Base-by-base conservation (phyloP, 164 flowering plant genomes). In the Echeveria elegans region DNA sequence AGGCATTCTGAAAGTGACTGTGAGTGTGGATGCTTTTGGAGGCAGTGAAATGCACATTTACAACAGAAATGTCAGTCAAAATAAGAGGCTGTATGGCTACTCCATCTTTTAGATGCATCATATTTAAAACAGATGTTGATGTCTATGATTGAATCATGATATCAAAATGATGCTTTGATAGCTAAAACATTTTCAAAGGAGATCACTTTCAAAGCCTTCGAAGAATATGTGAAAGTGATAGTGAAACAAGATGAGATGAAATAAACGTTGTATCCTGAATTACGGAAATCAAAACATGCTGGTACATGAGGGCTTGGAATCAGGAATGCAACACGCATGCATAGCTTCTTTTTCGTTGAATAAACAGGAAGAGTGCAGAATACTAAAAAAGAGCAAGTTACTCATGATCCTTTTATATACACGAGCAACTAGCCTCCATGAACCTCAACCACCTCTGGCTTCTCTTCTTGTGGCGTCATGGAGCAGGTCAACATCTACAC, bases 391-490 rank as follows among this genome's bases (percentile, higher is more conserved):
- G 59, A 23, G 23, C 59, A n/a, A 24, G 60, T 28, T 53, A 53
- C 60, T 53, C 60, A 53, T 26, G 60, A 53, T 8, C 45, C 45
- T n/a, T 40, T 40, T 15, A 40, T 40, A 40, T 53, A 26, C 31
- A 53, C 26, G 60, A 53, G 60, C 31, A 53, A 53, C 16, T 24
- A 2, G 6, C 10, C 11, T 26, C 56, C 0, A 24, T 9, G 11
- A 26, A 53, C 26, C 28, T 67, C 82, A 94, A 68, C 91, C 95
- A 65, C 96, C 96, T 4, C 97, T 92, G 77, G 99, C 99, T 82
- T 94, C 99, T 77, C 99, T 85, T 80, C 99, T 83, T 4, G 99
- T 91, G 45, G 99, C 99, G 73, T 94, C 99, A 65, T 94, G 99
- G 48, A 94, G 89, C 69, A 94, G 76, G 14, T 94, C 97, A 12